Evolutionary conservation across 2,329 filamentous ascomycete genomes (phyloP).

Genomic region (Colletotrichum tanaceti): DNA sequence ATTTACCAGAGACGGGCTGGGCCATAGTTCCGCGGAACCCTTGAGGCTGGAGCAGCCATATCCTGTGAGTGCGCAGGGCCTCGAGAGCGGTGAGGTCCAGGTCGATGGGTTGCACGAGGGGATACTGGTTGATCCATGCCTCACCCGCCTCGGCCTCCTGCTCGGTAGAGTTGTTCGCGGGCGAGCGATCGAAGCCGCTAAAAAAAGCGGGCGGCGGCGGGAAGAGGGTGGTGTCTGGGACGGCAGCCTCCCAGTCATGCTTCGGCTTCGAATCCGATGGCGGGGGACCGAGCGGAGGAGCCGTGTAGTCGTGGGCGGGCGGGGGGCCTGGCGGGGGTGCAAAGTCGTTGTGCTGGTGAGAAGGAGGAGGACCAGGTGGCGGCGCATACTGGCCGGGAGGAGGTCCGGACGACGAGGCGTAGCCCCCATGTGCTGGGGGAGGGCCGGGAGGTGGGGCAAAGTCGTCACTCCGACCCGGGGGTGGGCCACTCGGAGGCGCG

Average conservation of each 20-base stretch:
- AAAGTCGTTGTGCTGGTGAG: constrained; percentile 41
- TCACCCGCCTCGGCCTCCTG: constrained; percentile 73
- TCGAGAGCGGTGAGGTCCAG: constrained; percentile 59
- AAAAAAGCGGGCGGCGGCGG: constrained; percentile 78
- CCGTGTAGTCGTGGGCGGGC: constrained; percentile 46
- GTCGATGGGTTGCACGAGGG: constrained; percentile 65
- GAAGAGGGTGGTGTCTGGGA: constrained; percentile 78
- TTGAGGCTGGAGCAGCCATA: constrained; percentile 65
- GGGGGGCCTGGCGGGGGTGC: constrained; percentile 49
- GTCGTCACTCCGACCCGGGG: constrained; percentile 39
- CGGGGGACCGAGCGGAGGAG: constrained; percentile 53
- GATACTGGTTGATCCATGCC: constrained; percentile 72
- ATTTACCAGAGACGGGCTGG: constrained; percentile 62
- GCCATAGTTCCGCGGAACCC: constrained; percentile 61
- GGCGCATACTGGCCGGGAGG: constrained; percentile 36
- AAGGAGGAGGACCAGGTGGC: constrained; percentile 49
- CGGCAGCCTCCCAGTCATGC: constrained; percentile 77
- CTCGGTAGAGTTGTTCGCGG: constrained; percentile 75
- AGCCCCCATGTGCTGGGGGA: constrained; percentile 47
- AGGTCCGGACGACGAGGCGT: constrained; percentile 44
- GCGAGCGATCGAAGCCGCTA: constrained; percentile 71
- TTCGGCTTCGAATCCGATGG: constrained; percentile 47
- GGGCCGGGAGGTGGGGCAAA: constrained; percentile 51
- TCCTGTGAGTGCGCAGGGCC: constrained; percentile 63
- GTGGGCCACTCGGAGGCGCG: constrained; percentile 40